phyloP scores from a whole-genome alignment of 805 yeast species.

The Pichia nanzhaoensis region DNA sequence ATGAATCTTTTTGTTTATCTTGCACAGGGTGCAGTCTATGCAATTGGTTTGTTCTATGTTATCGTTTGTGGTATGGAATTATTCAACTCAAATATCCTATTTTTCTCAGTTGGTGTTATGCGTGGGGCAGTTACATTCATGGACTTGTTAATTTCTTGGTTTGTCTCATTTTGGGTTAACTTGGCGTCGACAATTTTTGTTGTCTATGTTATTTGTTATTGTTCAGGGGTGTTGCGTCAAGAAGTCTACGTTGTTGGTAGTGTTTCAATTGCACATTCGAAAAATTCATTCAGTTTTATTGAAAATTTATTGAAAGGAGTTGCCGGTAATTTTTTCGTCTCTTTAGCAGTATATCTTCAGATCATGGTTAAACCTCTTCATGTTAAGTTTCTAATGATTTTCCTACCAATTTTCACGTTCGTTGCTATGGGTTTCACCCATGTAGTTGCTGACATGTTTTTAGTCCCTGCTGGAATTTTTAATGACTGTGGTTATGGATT shows the following conservation, averaged over 20 bases:
- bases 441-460: constrained; percentile 75
- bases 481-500: constrained; percentile 61
- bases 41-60: constrained; percentile 71
- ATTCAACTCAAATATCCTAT: constrained; percentile 67
- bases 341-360: constrained; percentile 69
- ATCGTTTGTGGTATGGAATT: constrained; percentile 70
- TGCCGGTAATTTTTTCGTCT: constrained; percentile 74
- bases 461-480: constrained; percentile 58
- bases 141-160: constrained; percentile 61
- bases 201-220: constrained; percentile 54
- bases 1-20: constrained; percentile 50
- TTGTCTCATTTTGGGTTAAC: constrained; percentile 60
- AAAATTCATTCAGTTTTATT: constrained; percentile 42
- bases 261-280: constrained; percentile 37
- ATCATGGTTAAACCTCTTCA: constrained; percentile 74
- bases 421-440: constrained; percentile 77
- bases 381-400: constrained; percentile 59
- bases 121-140: constrained; percentile 63
- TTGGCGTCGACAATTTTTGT: constrained; percentile 60
- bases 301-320: constrained; percentile 63
- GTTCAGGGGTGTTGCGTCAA: constrained; percentile 42
- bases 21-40: constrained; percentile 56
- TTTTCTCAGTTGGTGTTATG: constrained; percentile 59
- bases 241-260: constrained; percentile 44
- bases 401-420: constrained; percentile 67